Evolutionary conservation across 1,284 basidiomycete species (phyloP).

Genomic region (Psilocybe mexicana): DNA sequence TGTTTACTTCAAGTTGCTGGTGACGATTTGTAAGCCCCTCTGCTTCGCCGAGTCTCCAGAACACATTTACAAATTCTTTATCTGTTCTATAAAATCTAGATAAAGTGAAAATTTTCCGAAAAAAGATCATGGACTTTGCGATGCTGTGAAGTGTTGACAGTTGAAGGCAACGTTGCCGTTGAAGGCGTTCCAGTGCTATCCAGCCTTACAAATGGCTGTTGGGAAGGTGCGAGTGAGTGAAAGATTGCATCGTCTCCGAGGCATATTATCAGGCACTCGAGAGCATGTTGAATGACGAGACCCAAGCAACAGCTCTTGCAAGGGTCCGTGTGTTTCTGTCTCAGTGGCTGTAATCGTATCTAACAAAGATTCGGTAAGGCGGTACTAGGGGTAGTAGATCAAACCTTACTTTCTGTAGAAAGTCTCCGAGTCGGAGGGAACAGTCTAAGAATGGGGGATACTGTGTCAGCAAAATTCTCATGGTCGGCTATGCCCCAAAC

Average conservation of each 20-base stretch:
- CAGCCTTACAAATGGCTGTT: neutral
- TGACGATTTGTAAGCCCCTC: no score
- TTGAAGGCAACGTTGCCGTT: neutral
- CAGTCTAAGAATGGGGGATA: conserved; percentile 32
- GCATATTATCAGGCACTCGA: neutral
- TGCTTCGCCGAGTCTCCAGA: no score
- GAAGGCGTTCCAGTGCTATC: neutral
- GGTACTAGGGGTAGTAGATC: neutral
- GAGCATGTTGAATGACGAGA: neutral
- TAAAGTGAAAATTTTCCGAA: no score
- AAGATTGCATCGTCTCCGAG: neutral
- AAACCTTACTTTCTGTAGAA: conserved; percentile 81
- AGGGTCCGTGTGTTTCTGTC: neutral
- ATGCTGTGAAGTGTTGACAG: neutral
- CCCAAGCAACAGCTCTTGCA: neutral
- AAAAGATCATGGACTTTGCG: no score
- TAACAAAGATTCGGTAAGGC: conserved; percentile 27
- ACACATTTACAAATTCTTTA: no score
- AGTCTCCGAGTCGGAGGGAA: conserved; percentile 78
- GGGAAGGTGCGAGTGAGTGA: neutral
- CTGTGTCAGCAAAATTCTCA: neutral
- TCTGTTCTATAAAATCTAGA: no score
- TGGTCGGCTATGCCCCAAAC: conserved; percentile 2
- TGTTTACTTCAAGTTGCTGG: no score
- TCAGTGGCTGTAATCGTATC: conserved; percentile 68